These are phyloP conservation scores for Isatis tinctoria DNA, from an alignment of 345 rosid genomes.

Conservation along the genomic window DNA sequence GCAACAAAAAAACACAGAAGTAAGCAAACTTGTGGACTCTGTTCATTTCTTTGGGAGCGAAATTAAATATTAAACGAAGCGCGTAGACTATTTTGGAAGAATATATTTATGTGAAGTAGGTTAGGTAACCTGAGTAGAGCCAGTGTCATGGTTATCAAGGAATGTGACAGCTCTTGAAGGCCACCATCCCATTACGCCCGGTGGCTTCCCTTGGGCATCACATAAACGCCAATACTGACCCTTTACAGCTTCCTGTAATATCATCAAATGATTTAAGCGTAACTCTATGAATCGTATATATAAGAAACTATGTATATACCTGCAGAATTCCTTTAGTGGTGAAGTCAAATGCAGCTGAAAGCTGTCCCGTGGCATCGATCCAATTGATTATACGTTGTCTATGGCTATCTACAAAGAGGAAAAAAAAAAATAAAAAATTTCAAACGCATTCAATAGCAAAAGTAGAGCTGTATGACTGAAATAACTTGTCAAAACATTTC, in stretches of 20 bases:
- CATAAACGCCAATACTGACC: conserved; percentile 82
- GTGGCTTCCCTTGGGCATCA: conserved; percentile 84
- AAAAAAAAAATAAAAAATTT: background rate
- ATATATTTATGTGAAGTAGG: background rate
- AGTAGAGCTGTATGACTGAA: background rate
- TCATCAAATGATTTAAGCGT: background rate
- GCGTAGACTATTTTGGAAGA: background rate
- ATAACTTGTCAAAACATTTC: background rate
- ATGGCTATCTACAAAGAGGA: conserved; percentile 57
- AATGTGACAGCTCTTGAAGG: conserved; percentile 88
- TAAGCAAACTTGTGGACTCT: conserved; percentile 10
- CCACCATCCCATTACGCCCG: conserved; percentile 97
- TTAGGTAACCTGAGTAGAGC: conserved; percentile 72
- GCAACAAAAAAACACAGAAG: background rate
- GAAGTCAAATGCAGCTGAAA: conserved; percentile 87
- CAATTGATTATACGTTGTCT: conserved; percentile 78
- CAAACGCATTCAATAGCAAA: background rate
- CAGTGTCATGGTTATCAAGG: conserved; percentile 91
- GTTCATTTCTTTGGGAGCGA: background rate
- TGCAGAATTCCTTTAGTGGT: conserved; percentile 88
- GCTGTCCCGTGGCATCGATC: conserved; percentile 77
- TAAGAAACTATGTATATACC: conserved; percentile 32
- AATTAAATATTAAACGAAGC: background rate
- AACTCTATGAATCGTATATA: background rate
- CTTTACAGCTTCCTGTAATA: conserved; percentile 74